Conservation (phyloP, 345 rosid genomes). For the Aegle marmelos region DNA sequence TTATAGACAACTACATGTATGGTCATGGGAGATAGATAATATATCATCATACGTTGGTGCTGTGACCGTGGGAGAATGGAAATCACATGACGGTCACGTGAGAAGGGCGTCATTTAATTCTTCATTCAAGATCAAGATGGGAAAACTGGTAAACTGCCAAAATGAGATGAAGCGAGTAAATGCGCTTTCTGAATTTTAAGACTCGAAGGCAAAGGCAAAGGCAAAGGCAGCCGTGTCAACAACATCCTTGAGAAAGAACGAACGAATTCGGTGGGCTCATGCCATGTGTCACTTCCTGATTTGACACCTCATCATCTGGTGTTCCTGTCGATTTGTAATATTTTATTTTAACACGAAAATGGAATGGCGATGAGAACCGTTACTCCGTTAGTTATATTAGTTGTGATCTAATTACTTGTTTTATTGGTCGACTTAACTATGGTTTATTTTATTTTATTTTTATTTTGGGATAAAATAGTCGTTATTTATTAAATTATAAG, state of each 20-base stretch:
- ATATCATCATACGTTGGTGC: background rate
- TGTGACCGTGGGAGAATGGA: background rate
- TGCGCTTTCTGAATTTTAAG: background rate
- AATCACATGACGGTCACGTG: background rate
- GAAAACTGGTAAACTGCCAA: constrained; percentile 18
- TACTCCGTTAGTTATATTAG: background rate
- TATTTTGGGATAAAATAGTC: no score
- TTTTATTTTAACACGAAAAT: no score
- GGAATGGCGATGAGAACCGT: background rate
- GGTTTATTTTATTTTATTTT: background rate
- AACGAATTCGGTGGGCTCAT: background rate
- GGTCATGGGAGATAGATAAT: no score
- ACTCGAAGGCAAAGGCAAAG: no score
- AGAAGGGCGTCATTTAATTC: constrained; percentile 7
- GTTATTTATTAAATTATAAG: no score
- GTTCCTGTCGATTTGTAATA: background rate
- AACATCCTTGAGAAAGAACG: background rate
- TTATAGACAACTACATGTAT: no score
- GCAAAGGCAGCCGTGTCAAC: no score
- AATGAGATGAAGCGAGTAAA: background rate
- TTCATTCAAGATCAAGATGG: constrained; percentile 4
- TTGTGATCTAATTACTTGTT: background rate
- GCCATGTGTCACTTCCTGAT: background rate
- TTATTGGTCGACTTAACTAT: background rate
- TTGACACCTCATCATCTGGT: background rate